Evolutionary conservation across 352 stramenopile genomes (phyloP).

Genomic region (Phytophthora citrophthora): DNA sequence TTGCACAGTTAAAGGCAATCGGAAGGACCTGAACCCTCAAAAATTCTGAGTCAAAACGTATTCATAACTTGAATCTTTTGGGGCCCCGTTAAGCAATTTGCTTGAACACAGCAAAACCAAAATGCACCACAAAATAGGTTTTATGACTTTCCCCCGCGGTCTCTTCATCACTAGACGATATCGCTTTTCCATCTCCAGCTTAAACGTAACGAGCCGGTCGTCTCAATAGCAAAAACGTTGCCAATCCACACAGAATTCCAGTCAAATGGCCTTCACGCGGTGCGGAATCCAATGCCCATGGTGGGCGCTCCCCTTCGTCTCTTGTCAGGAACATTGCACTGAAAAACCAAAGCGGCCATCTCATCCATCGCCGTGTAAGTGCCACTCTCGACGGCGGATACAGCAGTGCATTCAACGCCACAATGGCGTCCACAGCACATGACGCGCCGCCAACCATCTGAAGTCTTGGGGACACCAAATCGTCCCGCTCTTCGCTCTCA

Average conservation of each 20-base stretch:
- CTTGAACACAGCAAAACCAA: too few species aligned
- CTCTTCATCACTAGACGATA: neutral
- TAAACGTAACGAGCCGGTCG: conserved; percentile 12
- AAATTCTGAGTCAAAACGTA: too few species aligned
- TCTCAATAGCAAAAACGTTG: conserved; percentile 22
- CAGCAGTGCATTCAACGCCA: conserved; percentile 34
- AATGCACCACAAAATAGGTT: too few species aligned
- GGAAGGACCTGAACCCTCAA: too few species aligned
- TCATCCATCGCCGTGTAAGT: conserved; percentile 22
- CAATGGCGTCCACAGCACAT: conserved; percentile 24
- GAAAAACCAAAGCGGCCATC: conserved; percentile 29
- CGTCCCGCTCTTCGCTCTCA: neutral
- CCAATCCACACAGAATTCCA: conserved; percentile 25
- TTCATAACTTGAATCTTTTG: too few species aligned
- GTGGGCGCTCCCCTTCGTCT: conserved; percentile 15
- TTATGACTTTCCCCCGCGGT: too few species aligned
- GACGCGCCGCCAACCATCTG: conserved; percentile 12
- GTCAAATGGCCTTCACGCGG: conserved; percentile 14
- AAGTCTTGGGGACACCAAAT: conserved; percentile 10
- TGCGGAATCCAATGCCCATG: conserved; percentile 9
- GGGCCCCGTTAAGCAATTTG: too few species aligned
- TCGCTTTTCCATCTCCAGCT: neutral
- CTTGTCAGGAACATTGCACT: conserved; percentile 22
- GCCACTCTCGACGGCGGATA: conserved; percentile 30
- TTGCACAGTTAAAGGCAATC: too few species aligned